Evolutionary conservation across 2,329 filamentous ascomycete genomes (phyloP).

Genomic region (Camillea tinctor): DNA sequence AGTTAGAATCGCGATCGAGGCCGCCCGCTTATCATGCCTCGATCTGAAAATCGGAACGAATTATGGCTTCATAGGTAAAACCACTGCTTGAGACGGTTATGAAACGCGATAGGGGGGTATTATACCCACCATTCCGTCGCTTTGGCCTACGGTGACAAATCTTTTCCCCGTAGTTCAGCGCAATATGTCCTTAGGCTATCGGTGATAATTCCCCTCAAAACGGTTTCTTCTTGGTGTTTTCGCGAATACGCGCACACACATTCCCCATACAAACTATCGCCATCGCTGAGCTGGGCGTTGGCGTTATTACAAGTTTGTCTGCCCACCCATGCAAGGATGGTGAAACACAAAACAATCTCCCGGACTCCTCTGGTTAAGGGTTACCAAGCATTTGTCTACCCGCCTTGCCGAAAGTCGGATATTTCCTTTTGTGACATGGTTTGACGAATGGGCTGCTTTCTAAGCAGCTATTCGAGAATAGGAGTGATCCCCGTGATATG

Average conservation of each 20-base stretch:
- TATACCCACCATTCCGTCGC: conserved; percentile 5
- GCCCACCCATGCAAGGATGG: conserved; percentile 4
- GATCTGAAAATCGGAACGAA: conserved; percentile 7
- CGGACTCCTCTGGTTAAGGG: neutral
- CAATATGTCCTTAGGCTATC: neutral
- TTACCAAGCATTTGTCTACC: neutral
- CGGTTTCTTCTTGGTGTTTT: conserved; percentile 5
- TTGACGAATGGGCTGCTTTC: neutral
- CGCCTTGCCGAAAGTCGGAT: neutral
- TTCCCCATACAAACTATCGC: conserved; percentile 5
- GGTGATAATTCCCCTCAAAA: neutral
- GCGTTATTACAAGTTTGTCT: conserved; percentile 5
- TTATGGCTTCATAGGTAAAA: neutral
- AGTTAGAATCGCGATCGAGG: neutral
- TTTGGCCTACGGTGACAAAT: conserved; percentile 20
- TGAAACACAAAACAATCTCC: conserved; percentile 14
- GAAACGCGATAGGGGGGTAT: conserved; percentile 21
- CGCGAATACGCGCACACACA: neutral
- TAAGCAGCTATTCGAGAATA: neutral
- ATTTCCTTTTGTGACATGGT: neutral
- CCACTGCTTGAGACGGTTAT: conserved; percentile 25
- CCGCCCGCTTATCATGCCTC: conserved; percentile 2
- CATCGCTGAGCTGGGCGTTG: conserved; percentile 4
- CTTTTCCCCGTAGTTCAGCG: conserved; percentile 1
- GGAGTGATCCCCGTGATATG: neutral